Percentiles rank a stretch among this genome's conserved stretches.
Evolutionary conservation across 352 stramenopile genomes (phyloP).

Genomic region (Lagenidium sp.): DNA sequence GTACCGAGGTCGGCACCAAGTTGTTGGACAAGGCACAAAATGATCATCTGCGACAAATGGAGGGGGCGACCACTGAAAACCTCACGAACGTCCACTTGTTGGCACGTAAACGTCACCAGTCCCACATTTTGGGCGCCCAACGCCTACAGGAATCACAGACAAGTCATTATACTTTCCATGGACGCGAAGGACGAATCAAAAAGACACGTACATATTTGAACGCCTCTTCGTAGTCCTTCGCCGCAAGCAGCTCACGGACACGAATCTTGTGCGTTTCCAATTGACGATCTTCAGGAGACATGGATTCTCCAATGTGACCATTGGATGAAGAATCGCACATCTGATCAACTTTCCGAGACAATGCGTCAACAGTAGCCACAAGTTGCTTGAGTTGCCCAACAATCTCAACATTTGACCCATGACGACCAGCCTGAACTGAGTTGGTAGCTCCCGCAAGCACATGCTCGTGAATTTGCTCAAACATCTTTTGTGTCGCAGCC

Average conservation of each 20-base stretch:
- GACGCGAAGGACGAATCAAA: background rate
- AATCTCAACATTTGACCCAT: constrained; percentile 47
- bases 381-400: constrained; percentile 53
- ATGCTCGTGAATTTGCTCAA: constrained; percentile 82
- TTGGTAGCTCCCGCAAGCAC: constrained; percentile 64
- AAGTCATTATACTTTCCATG: too few species aligned
- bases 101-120: constrained; percentile 58
- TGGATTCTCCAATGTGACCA: constrained; percentile 11
- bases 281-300: constrained; percentile 34
- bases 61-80: constrained; percentile 56
- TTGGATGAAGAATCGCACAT: constrained; percentile 27
- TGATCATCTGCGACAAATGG: constrained; percentile 79
- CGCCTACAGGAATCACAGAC: constrained; percentile 15
- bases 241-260: constrained; percentile 34
- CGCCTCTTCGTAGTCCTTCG: constrained; percentile 62
- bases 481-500: constrained; percentile 84
- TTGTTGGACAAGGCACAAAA: constrained; percentile 79
- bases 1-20: constrained; percentile 60
- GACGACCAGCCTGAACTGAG: constrained; percentile 32
- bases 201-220: constrained; percentile 50
- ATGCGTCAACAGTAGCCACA: constrained; percentile 38
- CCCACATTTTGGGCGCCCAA: constrained; percentile 70
- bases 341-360: constrained; percentile 59
- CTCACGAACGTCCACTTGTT: constrained; percentile 50
- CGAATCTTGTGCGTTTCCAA: constrained; percentile 51